A percentile compares a stretch with the other conserved stretches of the same genome.
Conservation (phyloP, 306 rosid species). For the Luffa acutangula region DNA sequence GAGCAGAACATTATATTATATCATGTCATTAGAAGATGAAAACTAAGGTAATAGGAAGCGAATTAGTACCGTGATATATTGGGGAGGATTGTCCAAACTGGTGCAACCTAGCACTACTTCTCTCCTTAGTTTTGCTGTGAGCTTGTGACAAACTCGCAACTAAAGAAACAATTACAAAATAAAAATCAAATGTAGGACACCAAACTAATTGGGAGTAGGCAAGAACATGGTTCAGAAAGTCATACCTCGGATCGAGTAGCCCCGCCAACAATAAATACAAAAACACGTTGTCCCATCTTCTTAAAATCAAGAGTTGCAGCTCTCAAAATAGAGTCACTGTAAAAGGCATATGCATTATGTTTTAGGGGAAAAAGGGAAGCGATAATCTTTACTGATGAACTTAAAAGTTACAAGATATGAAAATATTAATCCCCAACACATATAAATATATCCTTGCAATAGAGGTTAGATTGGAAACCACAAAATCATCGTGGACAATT, state of each 20-base stretch:
- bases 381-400: not conserved
- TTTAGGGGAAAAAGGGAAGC: conserved; percentile 4
- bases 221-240: conserved; percentile 8
- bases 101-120: conserved; percentile 83
- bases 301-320: conserved; percentile 37
- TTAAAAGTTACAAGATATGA: not conserved
- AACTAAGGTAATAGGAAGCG: conserved; percentile 3
- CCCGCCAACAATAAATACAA: conserved; percentile 78
- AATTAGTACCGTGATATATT: conserved; percentile 56
- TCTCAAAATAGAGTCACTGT: conserved; percentile 66
- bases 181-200: not conserved
- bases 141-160: conserved; percentile 89
- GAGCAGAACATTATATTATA: not conserved
- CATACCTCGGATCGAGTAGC: conserved; percentile 95
- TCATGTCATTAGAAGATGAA: not conserved
- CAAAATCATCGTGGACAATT: not conserved
- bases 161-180: conserved; percentile 17
- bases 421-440: not conserved
- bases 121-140: conserved; percentile 72
- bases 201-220: not conserved
- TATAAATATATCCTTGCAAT: not conserved
- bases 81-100: conserved; percentile 63
- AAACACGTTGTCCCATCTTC: conserved; percentile 77
- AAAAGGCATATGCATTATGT: conserved; percentile 1
- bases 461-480: not conserved